Base-by-base conservation (phyloP, 2,329 filamentous ascomycete species). In the Fusarium graminum region DNA sequence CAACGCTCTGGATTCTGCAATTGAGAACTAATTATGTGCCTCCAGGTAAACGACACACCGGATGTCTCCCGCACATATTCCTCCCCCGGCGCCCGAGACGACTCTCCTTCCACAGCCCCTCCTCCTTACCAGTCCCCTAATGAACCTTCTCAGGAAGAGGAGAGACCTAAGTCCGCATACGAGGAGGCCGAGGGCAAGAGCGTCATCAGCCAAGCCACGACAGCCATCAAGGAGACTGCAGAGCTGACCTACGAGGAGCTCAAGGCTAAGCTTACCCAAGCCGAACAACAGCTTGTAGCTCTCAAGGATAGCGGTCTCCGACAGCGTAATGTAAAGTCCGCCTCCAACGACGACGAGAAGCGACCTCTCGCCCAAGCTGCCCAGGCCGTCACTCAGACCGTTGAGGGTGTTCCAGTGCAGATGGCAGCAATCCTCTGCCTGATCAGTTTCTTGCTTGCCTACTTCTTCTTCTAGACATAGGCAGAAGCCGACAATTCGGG, bases 361-460 rank as follows among this genome's bases (percentile, higher is more conserved):
- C 81, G 79, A 75, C 72, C 77, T 46, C 81, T 77, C 43, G 81
- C 77, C 65, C 82, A 80, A 78, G 81, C 81, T 63, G 83, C 83
- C 67, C 87, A 86, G 74, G 83, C 83, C 71, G 82, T 81, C 63
- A 83, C 81, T 75, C 84, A 80, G 77, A 89, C 80, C 8, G 74
- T 76, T 69, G 88, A 93, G 71, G 94, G 95, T 22, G 94, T 99
- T 5, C 90, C 95, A 1, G 88, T 99, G 47, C 90, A 94, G 77
- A 87, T 94, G 65, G 92, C 92, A 42, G 94, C 95, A 22, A 83
- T 88, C 22, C 82, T 99, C 41, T 97, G 94, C 77, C 83, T 99
- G 73, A 73, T 97, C 67, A 94, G 92, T 83, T 99, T 99, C 82
- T 80, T 99, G 75, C 86, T 98, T 72, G 95, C 93, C 54, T 99